Evolutionary conservation across 495 filamentous ascomycete genomes (phyloP).

Genomic region (Neurospora africana): DNA sequence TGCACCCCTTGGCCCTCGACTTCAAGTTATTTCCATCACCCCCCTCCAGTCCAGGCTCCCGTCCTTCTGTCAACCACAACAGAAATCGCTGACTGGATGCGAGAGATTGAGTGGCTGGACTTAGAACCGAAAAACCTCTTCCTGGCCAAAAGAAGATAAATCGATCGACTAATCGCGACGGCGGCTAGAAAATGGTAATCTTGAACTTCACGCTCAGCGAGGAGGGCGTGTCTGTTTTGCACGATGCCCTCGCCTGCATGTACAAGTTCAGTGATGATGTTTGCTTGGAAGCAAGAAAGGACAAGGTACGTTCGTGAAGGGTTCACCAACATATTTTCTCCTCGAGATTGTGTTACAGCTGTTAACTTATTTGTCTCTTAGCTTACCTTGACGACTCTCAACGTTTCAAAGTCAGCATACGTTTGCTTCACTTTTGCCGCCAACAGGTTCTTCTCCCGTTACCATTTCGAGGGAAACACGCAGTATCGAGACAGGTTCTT

Average conservation of each 20-base stretch:
- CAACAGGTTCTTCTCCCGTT: conserved; percentile 71
- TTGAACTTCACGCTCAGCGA: conserved; percentile 71
- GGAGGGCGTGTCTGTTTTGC: conserved; percentile 59
- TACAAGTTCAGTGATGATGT: conserved; percentile 88
- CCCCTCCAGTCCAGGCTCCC: neutral
- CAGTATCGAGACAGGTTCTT: conserved; percentile 39
- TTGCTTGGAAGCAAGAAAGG: conserved; percentile 68
- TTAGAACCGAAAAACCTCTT: neutral
- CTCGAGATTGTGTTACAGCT: neutral
- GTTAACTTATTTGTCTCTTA: conserved; percentile 18
- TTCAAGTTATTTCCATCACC: neutral
- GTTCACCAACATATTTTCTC: neutral
- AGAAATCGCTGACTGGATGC: neutral
- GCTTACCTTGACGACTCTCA: conserved; percentile 75
- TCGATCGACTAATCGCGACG: neutral
- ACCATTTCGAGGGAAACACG: conserved; percentile 45
- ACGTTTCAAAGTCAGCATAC: conserved; percentile 89
- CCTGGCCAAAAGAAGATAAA: neutral
- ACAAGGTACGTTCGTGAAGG: conserved; percentile 43
- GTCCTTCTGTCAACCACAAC: neutral
- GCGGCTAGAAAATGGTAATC: conserved; percentile 21
- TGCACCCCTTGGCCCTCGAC: neutral
- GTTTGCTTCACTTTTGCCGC: conserved; percentile 66
- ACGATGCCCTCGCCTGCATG: conserved; percentile 78
- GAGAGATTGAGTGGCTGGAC: neutral